phyloP scores from a whole-genome alignment of 495 filamentous ascomycete genomes.

The Podospora pseudopauciseta region DNA sequence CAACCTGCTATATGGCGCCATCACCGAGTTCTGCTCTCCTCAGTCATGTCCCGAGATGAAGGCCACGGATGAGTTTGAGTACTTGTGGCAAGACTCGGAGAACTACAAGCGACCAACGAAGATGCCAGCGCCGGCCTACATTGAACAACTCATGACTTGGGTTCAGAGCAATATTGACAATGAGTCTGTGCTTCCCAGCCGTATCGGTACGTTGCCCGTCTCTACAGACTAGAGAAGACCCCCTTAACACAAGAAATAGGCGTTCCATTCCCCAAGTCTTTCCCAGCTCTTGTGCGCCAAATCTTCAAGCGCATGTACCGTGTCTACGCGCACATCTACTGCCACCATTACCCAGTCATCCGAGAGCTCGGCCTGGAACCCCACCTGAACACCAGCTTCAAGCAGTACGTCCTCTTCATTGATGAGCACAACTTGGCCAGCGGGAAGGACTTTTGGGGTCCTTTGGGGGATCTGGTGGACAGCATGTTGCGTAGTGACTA shows the following conservation, averaged over 20 bases:
- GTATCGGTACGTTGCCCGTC: slow-evolving; percentile 60
- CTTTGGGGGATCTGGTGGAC: slow-evolving; percentile 93
- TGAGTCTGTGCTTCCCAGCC: slow-evolving; percentile 87
- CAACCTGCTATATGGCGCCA: slow-evolving; percentile 96
- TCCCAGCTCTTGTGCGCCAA: slow-evolving; percentile 80
- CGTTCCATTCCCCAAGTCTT: slow-evolving; percentile 91
- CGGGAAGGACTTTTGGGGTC: slow-evolving; percentile 96
- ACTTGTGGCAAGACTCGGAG: slow-evolving; percentile 95
- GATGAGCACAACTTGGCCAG: slow-evolving; percentile 85
- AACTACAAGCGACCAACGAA: slow-evolving; percentile 94
- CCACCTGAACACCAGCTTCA: slow-evolving; percentile 98
- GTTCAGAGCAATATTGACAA: slow-evolving; percentile 94
- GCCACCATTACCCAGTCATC: slow-evolving; percentile 97
- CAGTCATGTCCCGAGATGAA: slow-evolving; percentile 99
- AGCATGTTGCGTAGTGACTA: slow-evolving; percentile 94
- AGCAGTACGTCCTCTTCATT: slow-evolving; percentile 97
- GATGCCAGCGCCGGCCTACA: slow-evolving; percentile 95
- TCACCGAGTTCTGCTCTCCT: slow-evolving; percentile 98
- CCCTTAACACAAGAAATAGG: slow-evolving; percentile 46
- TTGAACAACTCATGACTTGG: slow-evolving; percentile 97
- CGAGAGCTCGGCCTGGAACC: slow-evolving; percentile 93
- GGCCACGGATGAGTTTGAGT: slow-evolving; percentile 99
- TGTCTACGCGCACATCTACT: slow-evolving; percentile 99
- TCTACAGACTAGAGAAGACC: neutral
- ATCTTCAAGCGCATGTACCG: slow-evolving; percentile 98